These are phyloP conservation scores for Kwoniella botswanensis DNA, from an alignment of 768 basidiomycete genomes.

Conservation along the genomic window DNA sequence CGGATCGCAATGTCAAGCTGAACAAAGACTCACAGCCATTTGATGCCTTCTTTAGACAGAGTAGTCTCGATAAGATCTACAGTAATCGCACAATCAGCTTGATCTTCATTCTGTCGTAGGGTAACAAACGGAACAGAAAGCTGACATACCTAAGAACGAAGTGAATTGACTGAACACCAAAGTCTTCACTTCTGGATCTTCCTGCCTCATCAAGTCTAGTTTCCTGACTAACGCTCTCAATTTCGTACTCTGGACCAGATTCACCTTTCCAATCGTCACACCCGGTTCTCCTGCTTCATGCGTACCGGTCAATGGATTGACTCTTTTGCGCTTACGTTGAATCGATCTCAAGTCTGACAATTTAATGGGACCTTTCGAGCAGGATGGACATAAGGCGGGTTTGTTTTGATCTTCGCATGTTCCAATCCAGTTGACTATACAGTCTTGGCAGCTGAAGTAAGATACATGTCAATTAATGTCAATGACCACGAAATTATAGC, in stretches of 20 bases:
- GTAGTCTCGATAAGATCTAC: conserved; percentile 55
- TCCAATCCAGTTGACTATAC: conserved; percentile 75
- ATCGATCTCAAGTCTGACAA: conserved; percentile 52
- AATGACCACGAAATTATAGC: too few relatives aligned
- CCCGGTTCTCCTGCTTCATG: conserved; percentile 32
- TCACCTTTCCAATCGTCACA: conserved; percentile 73
- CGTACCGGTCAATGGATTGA: conserved; percentile 42
- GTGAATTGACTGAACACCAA: conserved; percentile 59
- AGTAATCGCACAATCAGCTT: conserved; percentile 7
- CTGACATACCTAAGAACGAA: conserved; percentile 48
- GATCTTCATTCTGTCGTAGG: too few relatives aligned
- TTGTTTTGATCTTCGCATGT: conserved; percentile 73
- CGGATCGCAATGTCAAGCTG: too few relatives aligned
- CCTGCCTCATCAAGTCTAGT: conserved; percentile 68
- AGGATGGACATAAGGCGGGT: conserved; percentile 78
- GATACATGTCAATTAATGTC: too few relatives aligned
- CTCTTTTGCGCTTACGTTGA: conserved; percentile 40
- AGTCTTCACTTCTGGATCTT: conserved; percentile 68
- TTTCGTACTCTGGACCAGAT: conserved; percentile 90
- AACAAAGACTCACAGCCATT: conserved; percentile 28
- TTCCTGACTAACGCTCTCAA: conserved; percentile 78
- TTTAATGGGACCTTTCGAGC: conserved; percentile 58
- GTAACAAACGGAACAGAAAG: too few relatives aligned
- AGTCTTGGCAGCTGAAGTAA: conserved; percentile 77
- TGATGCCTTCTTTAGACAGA: conserved; percentile 50